These are phyloP conservation scores for Corylus americana DNA, from an alignment of 306 rosid genomes.

Conservation along the genomic window DNA sequence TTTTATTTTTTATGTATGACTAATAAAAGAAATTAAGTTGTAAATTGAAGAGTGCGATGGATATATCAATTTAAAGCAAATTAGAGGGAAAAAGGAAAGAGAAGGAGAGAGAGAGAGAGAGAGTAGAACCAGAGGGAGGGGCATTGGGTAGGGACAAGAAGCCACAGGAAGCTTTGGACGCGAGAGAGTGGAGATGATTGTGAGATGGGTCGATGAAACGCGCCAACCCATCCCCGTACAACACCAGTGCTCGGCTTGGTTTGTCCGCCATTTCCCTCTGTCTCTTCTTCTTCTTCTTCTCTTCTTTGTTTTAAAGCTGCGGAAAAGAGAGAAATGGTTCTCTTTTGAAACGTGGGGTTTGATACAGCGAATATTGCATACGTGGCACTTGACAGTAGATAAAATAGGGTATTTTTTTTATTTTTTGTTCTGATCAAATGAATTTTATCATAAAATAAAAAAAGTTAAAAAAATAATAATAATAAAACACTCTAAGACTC, in stretches of 20 bases:
- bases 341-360: neutral
- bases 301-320: slow-evolving; percentile 11
- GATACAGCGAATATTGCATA: neutral
- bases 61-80: neutral
- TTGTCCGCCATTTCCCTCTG: slow-evolving; percentile 68
- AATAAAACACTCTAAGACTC: too few species aligned
- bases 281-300: neutral
- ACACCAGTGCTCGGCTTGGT: slow-evolving; percentile 75
- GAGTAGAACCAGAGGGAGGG: slow-evolving; percentile 58
- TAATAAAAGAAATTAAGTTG: neutral
- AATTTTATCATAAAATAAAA: too few species aligned
- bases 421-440: too few species aligned
- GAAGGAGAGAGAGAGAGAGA: neutral
- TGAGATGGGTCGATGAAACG: slow-evolving; percentile 55
- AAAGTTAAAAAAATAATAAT: too few species aligned
- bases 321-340: neutral
- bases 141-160: slow-evolving; percentile 65
- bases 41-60: neutral
- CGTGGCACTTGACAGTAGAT: neutral
- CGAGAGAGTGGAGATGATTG: slow-evolving; percentile 65
- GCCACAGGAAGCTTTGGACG: slow-evolving; percentile 66
- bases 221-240: slow-evolving; percentile 75
- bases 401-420: too few species aligned
- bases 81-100: neutral
- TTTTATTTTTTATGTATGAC: neutral